Evolutionary conservation across 164 flowering plant species (phyloP).

Genomic region (Cinnamomum micranthum): DNA sequence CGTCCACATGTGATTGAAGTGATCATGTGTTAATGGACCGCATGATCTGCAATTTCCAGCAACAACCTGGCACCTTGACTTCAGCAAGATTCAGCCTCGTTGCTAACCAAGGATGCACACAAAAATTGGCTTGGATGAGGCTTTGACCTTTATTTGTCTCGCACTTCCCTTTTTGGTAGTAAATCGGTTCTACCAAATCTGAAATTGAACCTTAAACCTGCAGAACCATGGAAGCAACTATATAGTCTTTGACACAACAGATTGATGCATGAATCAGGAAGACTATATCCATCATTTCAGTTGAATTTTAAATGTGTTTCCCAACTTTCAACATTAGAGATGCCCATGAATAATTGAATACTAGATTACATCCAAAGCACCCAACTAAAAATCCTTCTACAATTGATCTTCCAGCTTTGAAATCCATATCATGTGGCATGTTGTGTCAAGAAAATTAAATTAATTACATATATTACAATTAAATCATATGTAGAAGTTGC

Average conservation of each 20-base stretch:
- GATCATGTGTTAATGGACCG: background rate
- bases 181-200: constrained; percentile 65
- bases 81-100: background rate
- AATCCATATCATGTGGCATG: background rate
- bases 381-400: background rate
- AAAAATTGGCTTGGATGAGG: constrained; percentile 2
- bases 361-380: background rate
- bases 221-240: constrained; percentile 3
- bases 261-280: background rate
- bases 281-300: background rate
- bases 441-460: background rate
- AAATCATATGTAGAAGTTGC: background rate
- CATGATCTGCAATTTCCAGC: background rate
- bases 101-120: background rate
- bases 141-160: constrained; percentile 44
- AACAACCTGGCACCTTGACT: background rate
- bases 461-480: background rate
- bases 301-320: too few relatives aligned
- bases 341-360: too few relatives aligned
- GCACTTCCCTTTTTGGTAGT: constrained; percentile 72
- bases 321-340: too few relatives aligned
- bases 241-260: background rate
- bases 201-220: constrained; percentile 56
- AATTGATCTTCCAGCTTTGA: background rate
- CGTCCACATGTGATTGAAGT: background rate